Evolutionary conservation across 2,329 filamentous ascomycete genomes (phyloP).

Genomic region (Hymenoscyphus linearis): DNA sequence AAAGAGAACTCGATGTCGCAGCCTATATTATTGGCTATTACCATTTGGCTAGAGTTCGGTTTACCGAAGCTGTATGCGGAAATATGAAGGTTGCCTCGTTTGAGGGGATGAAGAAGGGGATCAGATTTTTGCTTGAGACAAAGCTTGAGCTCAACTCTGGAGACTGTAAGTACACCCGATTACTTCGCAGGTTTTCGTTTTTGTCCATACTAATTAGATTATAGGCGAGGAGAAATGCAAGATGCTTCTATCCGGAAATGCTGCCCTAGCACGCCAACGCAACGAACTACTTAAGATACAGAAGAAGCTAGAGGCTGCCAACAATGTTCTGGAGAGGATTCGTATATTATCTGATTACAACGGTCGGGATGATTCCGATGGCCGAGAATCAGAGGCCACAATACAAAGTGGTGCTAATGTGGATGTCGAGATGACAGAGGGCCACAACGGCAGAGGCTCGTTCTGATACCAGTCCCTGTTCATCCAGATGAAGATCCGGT

Average conservation of each 20-base stretch:
- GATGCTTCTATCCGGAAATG: conserved; percentile 2
- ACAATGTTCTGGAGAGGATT: neutral
- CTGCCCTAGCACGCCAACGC: neutral
- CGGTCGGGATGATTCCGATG: neutral
- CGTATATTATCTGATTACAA: neutral
- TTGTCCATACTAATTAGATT: neutral
- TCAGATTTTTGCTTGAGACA: conserved; percentile 13
- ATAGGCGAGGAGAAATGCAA: conserved; percentile 6
- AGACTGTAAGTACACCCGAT: conserved; percentile 17
- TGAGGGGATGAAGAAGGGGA: conserved; percentile 3
- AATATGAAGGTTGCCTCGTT: conserved; percentile 14
- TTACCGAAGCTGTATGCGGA: conserved; percentile 46
- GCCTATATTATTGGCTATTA: conserved; percentile 66
- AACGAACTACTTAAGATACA: neutral
- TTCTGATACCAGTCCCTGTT: neutral
- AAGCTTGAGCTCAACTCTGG: conserved; percentile 7
- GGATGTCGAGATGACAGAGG: neutral
- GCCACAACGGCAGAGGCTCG: neutral
- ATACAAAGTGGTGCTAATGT: neutral
- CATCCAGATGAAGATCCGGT: too few species aligned
- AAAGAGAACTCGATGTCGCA: conserved; percentile 55
- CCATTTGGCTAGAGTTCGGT: conserved; percentile 57
- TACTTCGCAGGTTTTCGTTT: neutral
- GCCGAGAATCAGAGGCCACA: neutral
- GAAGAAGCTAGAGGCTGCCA: neutral